Conservation (phyloP, 768 basidiomycete species). For the Neoboletus subvelutipes region DNA sequence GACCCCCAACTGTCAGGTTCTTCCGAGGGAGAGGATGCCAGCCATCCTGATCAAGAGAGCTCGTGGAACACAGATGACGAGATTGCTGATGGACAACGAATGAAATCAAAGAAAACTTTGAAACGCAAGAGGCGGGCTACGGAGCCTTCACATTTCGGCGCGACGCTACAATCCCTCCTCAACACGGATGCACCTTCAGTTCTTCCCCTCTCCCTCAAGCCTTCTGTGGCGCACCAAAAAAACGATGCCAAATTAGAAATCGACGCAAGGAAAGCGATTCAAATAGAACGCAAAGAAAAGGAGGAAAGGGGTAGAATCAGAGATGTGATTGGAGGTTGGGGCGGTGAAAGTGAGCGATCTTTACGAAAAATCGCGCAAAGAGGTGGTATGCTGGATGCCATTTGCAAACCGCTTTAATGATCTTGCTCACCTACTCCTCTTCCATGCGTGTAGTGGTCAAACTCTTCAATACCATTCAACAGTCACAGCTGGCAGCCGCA, state of each 20-base stretch:
- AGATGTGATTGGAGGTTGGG: conserved; percentile 88
- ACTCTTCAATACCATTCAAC: conserved; percentile 84
- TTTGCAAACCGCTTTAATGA: not conserved
- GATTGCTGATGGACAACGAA: conserved; percentile 49
- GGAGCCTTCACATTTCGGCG: conserved; percentile 69
- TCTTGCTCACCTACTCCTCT: not conserved
- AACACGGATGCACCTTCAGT: conserved; percentile 68
- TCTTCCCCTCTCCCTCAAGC: conserved; percentile 76
- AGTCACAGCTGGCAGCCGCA: conserved; percentile 62
- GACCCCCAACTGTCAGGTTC: conserved; percentile 9
- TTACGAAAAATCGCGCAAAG: conserved; percentile 82
- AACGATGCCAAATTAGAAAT: conserved; percentile 76
- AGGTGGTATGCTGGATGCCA: conserved; percentile 53
- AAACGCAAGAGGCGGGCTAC: conserved; percentile 86
- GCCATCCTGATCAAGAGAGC: conserved; percentile 19
- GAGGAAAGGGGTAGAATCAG: conserved; percentile 67
- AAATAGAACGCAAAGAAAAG: conserved; percentile 68
- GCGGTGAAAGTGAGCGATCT: conserved; percentile 73
- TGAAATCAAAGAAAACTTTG: conserved; percentile 75
- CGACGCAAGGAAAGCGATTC: conserved; percentile 69
- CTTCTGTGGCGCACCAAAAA: conserved; percentile 62
- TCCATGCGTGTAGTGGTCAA: conserved; percentile 58
- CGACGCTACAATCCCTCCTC: conserved; percentile 69
- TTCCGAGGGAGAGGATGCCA: conserved; percentile 11
- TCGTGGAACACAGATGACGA: conserved; percentile 62